Evolutionary conservation across 495 filamentous ascomycete species (phyloP), one percentile per base, ranked within the genome.

Genomic region (Lophiostoma macrostomum): DNA sequence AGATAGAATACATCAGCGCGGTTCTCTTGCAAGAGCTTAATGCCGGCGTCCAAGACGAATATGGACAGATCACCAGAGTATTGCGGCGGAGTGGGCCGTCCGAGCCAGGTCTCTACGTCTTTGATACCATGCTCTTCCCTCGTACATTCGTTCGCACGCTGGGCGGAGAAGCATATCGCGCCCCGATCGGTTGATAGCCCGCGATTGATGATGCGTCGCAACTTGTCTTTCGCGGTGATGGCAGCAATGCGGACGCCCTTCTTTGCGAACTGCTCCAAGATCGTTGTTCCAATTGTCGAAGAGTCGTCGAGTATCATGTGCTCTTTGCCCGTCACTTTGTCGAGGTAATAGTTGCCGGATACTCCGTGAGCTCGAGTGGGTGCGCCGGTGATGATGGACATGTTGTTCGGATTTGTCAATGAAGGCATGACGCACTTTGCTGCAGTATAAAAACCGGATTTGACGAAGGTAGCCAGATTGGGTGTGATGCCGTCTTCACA

Each of bases 141-240:
- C 19, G 49, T 63, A 19, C 47, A 52, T 0, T 24, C 10, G 6
- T 19, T 45, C 1, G 67, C 67, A 8, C 47, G 30, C 51, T 72
- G 56, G 2, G 69, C 44, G 5, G 70, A 72, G 41, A 71, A 72
- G 50, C 67, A 72, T 24, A 72, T 67, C 6, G 41, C 14, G 16
- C 50, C 53, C 8, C n/a, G n/a, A n/a, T 58, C 60, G 16, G 60
- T 65, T n/a, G 48, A 28, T 19, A 72, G 40, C 3, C 70, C 70
- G 42, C 67, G 66, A 1, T 48, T 50, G 7, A 72, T 35, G 32
- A 72, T 69, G 27, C 57, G 60, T 12, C 69, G 53, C 35, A 72
- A 48, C 52, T 72, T 72, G 28, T 72, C 69, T 41, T 71, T 70
- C 18, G 69, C 68, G 5, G 71, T 72, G 18, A 73, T 49, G 1